Evolutionary conservation across 169 alveolate genomes (phyloP), one percentile per base, ranked within the genome.

Genomic region (Cryptosporidium felis): DNA sequence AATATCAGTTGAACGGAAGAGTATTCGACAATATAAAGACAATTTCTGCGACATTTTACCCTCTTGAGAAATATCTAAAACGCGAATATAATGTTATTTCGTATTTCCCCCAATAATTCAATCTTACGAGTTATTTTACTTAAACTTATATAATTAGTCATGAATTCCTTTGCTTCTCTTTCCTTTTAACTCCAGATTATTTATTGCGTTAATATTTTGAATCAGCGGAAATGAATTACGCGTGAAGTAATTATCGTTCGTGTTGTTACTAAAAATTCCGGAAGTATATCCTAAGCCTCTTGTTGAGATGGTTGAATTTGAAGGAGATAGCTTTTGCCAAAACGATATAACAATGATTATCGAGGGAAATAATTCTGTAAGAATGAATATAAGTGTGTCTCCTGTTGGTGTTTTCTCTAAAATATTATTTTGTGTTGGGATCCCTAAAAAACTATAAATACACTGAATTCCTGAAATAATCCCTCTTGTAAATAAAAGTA

Each of bases 1-100:
- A 53, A 36, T 74, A 74, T 45, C 85, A 74, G 41, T 56, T 74
- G 36, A 74, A 74, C n/a, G 85, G 85, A 18, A 74, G 85, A 23
- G 59, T 74, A 21, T 74, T 74, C 40, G 85, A 74, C 36, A 49
- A 40, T 36, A 38, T 74, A 21, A 74, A 74, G 26, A 74, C 66
- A 0, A 42, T 74, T 9, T 74, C 74, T 51, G 85, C 85, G 12
- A 53, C 85, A 6, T 74, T 74, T 49, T 74, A 38, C 14, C 85
- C 85, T 18, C 63, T 58, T 8, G 85, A 74, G 12, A 74, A 74
- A 42, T 74, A 74, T 74, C 21, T 74, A 12, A 74, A 53, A 10
- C 85, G 32, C 38, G 85, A 74, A 74, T 74, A 74, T 49, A 53
- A 18, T 45, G 5, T 74, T 1, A 56, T 74, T 23, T 36, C 65